These are phyloP conservation scores for Phytopythium vexans DNA, from an alignment of 352 stramenopile species.

Conservation along the genomic window DNA sequence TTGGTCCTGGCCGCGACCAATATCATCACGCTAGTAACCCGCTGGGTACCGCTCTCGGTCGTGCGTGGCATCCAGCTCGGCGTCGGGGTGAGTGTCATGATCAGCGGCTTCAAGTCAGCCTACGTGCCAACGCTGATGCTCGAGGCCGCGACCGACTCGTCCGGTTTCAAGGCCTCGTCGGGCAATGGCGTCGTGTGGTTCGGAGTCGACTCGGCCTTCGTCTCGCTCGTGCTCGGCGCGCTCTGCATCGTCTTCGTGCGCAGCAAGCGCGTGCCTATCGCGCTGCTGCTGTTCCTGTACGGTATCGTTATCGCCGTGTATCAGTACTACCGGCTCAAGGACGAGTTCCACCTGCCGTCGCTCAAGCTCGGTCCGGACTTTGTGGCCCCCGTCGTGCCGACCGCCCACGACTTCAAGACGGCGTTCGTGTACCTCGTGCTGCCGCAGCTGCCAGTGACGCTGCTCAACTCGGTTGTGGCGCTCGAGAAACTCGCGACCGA, in stretches of 20 bases:
- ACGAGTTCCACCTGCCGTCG: slow-evolving; percentile 49
- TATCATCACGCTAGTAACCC: slow-evolving; percentile 88
- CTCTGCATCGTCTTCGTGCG: slow-evolving; percentile 74
- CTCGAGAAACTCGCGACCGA: slow-evolving; percentile 86
- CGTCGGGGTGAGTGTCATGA: slow-evolving; percentile 85
- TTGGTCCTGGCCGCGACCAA: slow-evolving; percentile 82
- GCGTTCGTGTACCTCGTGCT: slow-evolving; percentile 88
- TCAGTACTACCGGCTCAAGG: slow-evolving; percentile 42
- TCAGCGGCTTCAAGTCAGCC: slow-evolving; percentile 74
- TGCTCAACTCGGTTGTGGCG: slow-evolving; percentile 91
- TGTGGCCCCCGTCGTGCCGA: slow-evolving; percentile 47
- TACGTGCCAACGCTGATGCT: slow-evolving; percentile 47
- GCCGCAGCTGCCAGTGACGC: slow-evolving; percentile 89
- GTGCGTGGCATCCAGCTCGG: slow-evolving; percentile 92
- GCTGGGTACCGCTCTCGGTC: slow-evolving; percentile 84
- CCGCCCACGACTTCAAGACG: slow-evolving; percentile 46
- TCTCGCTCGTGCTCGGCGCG: slow-evolving; percentile 62
- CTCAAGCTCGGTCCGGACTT: slow-evolving; percentile 59
- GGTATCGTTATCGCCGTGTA: slow-evolving; percentile 64
- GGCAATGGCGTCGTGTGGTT: slow-evolving; percentile 40
- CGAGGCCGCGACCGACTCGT: slow-evolving; percentile 11
- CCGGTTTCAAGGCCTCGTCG: slow-evolving; percentile 9
- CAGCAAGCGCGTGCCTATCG: slow-evolving; percentile 56
- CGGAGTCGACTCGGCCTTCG: slow-evolving; percentile 62
- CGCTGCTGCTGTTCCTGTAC: slow-evolving; percentile 66